Conservation (phyloP, 441 rosid genomes). For the Capsella rubella region DNA sequence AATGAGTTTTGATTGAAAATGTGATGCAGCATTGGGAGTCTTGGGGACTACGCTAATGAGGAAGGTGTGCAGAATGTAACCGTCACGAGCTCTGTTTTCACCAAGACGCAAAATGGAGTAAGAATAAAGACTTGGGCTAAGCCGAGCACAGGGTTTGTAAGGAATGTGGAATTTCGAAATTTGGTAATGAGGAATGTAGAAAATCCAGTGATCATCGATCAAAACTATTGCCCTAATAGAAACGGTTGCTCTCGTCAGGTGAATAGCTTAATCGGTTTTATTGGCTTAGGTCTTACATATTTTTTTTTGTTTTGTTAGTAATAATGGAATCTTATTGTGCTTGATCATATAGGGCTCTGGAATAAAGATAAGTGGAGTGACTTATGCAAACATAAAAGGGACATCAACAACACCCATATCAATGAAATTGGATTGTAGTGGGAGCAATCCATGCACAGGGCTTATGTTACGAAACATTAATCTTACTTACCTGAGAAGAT, state of each 20-base stretch:
- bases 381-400: slow-evolving; percentile 47
- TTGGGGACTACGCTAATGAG: slow-evolving; percentile 52
- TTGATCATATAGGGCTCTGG: slow-evolving; percentile 23
- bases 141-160: slow-evolving; percentile 50
- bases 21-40: slow-evolving; percentile 60
- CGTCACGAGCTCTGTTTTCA: slow-evolving; percentile 49
- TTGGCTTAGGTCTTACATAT: background rate
- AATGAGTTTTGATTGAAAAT: slow-evolving; percentile 8
- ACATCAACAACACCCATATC: slow-evolving; percentile 52
- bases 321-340: background rate
- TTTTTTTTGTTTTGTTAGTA: background rate
- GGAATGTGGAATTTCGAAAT: slow-evolving; percentile 53
- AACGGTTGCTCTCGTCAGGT: slow-evolving; percentile 60
- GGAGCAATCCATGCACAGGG: slow-evolving; percentile 48
- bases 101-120: slow-evolving; percentile 63
- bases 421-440: slow-evolving; percentile 50
- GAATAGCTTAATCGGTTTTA: slow-evolving; percentile 36
- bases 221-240: slow-evolving; percentile 59
- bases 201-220: slow-evolving; percentile 66
- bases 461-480: slow-evolving; percentile 47
- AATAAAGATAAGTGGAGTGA: slow-evolving; percentile 36
- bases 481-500: slow-evolving; percentile 43
- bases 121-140: slow-evolving; percentile 72
- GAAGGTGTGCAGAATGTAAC: slow-evolving; percentile 61
- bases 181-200: slow-evolving; percentile 49